phyloP scores from a whole-genome alignment of 345 rosid genomes.

The Brassica rapa region DNA sequence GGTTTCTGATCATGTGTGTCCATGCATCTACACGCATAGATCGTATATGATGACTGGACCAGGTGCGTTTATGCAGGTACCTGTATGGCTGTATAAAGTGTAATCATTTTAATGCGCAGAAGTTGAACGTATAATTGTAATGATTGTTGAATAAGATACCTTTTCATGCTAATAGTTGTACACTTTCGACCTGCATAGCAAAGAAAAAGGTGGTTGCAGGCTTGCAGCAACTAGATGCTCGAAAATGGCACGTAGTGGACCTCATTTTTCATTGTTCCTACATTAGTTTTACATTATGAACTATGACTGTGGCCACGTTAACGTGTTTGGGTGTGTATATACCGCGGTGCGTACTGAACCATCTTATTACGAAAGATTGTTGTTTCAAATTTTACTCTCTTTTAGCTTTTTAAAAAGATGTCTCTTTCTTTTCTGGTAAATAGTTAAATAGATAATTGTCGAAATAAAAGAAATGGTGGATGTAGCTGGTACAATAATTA shows the following conservation, averaged over 20 bases:
- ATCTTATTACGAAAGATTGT: neutral
- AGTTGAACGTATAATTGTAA: constrained; percentile 21
- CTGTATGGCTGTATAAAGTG: constrained; percentile 30
- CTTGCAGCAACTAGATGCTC: constrained; percentile 5
- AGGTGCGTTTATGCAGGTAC: constrained; percentile 16
- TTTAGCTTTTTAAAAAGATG: neutral
- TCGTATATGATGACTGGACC: constrained; percentile 24
- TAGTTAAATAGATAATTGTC: neutral
- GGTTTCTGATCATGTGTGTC: neutral
- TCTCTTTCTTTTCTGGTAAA: neutral
- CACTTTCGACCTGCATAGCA: constrained; percentile 31
- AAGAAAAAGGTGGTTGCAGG: constrained; percentile 1
- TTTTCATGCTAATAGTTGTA: constrained; percentile 22
- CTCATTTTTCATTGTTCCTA: constrained; percentile 17
- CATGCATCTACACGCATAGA: neutral
- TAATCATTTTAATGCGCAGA: constrained; percentile 9
- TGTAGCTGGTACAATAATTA: constrained; percentile 18
- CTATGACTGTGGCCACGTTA: constrained; percentile 14
- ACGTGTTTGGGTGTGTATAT: constrained; percentile 16
- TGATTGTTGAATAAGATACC: constrained; percentile 9
- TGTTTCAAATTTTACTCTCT: neutral
- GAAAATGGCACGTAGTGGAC: constrained; percentile 26
- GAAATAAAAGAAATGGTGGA: neutral
- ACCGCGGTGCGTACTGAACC: neutral
- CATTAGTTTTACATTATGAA: constrained; percentile 17